These are phyloP conservation scores for Dactylis glomerata DNA, from an alignment of 176 grass and related monocot genomes.

Conservation along the genomic window DNA sequence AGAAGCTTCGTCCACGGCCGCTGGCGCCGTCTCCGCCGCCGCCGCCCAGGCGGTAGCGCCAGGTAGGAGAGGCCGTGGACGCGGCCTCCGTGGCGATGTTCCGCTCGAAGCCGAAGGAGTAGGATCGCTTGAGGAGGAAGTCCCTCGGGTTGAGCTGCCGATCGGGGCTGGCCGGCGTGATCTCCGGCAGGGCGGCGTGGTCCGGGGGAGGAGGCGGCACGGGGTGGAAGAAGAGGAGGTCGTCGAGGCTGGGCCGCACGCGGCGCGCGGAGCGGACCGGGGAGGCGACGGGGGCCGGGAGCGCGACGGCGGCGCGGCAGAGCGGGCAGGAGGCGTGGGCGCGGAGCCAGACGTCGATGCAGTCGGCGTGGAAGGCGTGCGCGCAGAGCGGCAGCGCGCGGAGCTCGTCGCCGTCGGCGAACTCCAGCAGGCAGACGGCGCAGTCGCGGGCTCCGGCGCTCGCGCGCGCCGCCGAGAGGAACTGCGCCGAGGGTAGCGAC, in stretches of 20 bases:
- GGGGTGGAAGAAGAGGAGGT: constrained; percentile 68
- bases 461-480: constrained; percentile 38
- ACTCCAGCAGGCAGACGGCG: constrained; percentile 90
- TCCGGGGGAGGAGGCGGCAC: neutral
- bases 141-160: constrained; percentile 38
- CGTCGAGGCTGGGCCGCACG: constrained; percentile 74
- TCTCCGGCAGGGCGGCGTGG: constrained; percentile 20
- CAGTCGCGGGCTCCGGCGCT: constrained; percentile 57
- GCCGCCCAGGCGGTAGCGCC: constrained; percentile 46
- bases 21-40: constrained; percentile 13
- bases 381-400: constrained; percentile 76
- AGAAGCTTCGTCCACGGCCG: constrained; percentile 46
- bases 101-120: constrained; percentile 87
- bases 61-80: constrained; percentile 62
- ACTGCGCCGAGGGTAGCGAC: constrained; percentile 69
- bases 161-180: constrained; percentile 43
- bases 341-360: constrained; percentile 91
- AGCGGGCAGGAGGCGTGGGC: constrained; percentile 85
- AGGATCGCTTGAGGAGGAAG: constrained; percentile 75
- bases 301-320: constrained; percentile 65
- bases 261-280: constrained; percentile 39
- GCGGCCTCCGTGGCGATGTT: constrained; percentile 48
- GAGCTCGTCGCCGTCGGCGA: constrained; percentile 75
- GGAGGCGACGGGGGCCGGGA: constrained; percentile 33
- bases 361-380: constrained; percentile 95